Conservation (phyloP, 1,284 basidiomycete species). For the Leccinum subfulvum region DNA sequence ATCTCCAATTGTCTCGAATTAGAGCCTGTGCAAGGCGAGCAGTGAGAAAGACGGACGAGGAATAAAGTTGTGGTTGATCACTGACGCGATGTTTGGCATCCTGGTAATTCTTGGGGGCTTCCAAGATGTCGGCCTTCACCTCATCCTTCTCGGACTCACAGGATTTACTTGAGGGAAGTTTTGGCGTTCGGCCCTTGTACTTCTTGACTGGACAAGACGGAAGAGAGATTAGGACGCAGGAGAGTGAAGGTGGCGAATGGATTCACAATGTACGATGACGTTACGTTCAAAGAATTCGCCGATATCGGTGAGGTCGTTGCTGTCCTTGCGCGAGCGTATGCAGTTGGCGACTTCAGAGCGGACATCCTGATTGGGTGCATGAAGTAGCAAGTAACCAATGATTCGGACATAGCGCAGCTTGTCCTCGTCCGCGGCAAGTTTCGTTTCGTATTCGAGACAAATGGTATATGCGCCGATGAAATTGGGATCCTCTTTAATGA, state of each 20-base stretch:
- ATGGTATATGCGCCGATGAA: not conserved
- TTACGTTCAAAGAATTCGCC: conserved; percentile 7
- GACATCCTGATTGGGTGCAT: not conserved
- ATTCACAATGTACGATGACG: conserved; percentile 1
- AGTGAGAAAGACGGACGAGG: not conserved
- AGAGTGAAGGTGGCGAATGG: no score
- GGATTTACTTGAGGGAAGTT: not conserved
- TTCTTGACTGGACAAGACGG: not conserved
- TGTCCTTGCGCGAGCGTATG: not conserved
- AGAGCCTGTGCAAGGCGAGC: not conserved
- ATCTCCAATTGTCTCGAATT: not conserved
- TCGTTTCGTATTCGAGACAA: not conserved
- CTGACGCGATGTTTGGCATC: not conserved
- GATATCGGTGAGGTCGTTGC: not conserved
- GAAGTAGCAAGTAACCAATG: not conserved
- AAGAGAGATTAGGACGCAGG: not conserved
- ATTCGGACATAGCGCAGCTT: not conserved
- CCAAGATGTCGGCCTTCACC: not conserved
- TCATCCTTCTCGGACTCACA: not conserved
- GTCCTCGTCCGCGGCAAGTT: not conserved
- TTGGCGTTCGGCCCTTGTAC: not conserved
- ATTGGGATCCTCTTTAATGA: no score
- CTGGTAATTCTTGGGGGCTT: not conserved
- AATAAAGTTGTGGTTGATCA: not conserved
- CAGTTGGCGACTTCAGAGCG: conserved; percentile 8